Base-by-base conservation (phyloP, 129 eudicot species). In the Pseudognaphalium luteoalbum region DNA sequence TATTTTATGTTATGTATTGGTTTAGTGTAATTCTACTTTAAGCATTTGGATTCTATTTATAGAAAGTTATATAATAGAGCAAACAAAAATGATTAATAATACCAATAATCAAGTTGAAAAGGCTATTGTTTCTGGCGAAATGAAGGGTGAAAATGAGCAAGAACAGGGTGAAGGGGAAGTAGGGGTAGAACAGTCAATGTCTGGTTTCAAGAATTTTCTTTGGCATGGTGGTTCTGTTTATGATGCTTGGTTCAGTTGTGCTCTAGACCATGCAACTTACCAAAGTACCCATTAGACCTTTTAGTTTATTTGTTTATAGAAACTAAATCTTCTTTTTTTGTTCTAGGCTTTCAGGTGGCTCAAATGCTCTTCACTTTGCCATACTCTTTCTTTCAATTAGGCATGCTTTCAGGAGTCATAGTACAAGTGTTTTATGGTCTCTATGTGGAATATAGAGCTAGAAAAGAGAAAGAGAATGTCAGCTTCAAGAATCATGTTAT, bases 171-270 rank as follows among this genome's bases (percentile, higher is more conserved):
- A 85, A 41, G 79, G 70, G 37, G 90, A 65, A 12, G 84, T 51
- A 42, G 80, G 69, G 71, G 80, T 59, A 14, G 85, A 79, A 61
- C 77, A 86, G 79, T 74, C 85, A 59, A 75, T 62, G 69, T 75
- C 86, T 75, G 85, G 89, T 19, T 71, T 90, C 62, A 90, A 88
- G 76, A 88, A 76, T 76, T 56, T 88, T 51, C 75, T 91, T 65
- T 91, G 97, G 97, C 97, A 91, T 83, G 97, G 97, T 52, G 97
- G 97, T 35, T 91, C 97, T 84, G 93, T 41, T 69, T 88, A 86
- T 82, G 97, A 91, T 86, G 97, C 97, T 73, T 91, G 96, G 96
- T 90, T 90, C 63, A 90, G 96, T 76, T 90, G 96, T 84, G 87
- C 91, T 33, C 86, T 91, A 63, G 88, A 91, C 70, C 91, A 91